Evolutionary conservation across 371 early-diverging fungal species (phyloP).

Genomic region (Lichtheimia hyalospora): DNA sequence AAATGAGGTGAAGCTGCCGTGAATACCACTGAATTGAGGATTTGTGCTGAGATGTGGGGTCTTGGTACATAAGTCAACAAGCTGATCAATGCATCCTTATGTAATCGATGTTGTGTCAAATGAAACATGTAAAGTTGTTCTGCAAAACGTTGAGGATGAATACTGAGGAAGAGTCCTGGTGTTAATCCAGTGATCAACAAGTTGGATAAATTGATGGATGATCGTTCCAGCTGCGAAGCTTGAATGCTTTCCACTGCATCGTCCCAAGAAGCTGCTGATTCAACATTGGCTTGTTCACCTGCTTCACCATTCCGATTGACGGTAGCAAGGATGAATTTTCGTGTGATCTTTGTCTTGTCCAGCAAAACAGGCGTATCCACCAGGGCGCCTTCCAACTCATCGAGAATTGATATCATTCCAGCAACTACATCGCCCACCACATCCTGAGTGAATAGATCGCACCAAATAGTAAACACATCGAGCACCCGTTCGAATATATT

Average conservation of each 20-base stretch:
- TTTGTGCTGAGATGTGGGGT: conserved; percentile 32
- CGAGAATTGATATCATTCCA: conserved; percentile 37
- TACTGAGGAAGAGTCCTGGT: conserved; percentile 59
- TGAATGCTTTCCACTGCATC: not conserved
- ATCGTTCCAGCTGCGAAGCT: not conserved
- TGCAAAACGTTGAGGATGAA: conserved; percentile 66
- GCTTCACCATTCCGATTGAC: conserved; percentile 28
- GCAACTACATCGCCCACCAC: conserved; percentile 46
- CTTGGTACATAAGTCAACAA: conserved; percentile 43
- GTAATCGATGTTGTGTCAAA: conserved; percentile 35
- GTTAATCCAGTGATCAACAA: conserved; percentile 61
- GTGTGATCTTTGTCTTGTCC: conserved; percentile 11
- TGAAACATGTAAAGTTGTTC: conserved; percentile 74
- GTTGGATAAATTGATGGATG: conserved; percentile 48
- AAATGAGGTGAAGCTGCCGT: conserved; percentile 69
- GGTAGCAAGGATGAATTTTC: conserved; percentile 30
- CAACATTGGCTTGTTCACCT: conserved; percentile 10
- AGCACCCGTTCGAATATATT: conserved; percentile 10
- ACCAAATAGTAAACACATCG: conserved; percentile 31
- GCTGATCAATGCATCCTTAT: conserved; percentile 25
- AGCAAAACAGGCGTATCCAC: not conserved
- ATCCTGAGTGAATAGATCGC: conserved; percentile 27
- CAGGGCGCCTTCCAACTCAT: conserved; percentile 1
- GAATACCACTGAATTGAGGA: conserved; percentile 50
- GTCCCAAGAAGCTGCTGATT: conserved; percentile 4